A percentile compares a stretch with the other conserved stretches of the same genome.
These are phyloP conservation scores for Penicillium riverlandense DNA, from an alignment of 495 filamentous ascomycete genomes.

Conservation along the genomic window DNA sequence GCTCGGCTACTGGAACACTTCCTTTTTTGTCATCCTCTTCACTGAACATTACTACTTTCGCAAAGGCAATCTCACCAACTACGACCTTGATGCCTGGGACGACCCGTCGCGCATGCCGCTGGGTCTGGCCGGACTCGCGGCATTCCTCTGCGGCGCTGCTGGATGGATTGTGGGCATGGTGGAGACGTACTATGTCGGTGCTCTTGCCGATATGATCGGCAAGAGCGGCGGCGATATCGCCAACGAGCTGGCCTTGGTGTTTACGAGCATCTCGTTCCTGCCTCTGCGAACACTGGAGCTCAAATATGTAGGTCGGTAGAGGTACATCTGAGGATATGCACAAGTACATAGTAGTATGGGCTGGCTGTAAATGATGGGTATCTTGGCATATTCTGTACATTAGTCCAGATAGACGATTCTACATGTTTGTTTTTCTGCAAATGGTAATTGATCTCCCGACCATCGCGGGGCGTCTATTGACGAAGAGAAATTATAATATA, in stretches of 20 bases:
- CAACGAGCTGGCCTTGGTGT: constrained; percentile 20
- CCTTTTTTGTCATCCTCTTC: constrained; percentile 51
- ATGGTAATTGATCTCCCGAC: no score
- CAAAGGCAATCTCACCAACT: constrained; percentile 35
- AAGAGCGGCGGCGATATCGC: constrained; percentile 20
- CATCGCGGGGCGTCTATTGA: no score
- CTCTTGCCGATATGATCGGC: constrained; percentile 17
- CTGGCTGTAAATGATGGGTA: constrained; percentile 7
- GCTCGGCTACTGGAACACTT: constrained; percentile 54
- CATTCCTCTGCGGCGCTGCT: constrained; percentile 26
- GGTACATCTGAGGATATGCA: no score
- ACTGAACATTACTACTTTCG: constrained; percentile 56
- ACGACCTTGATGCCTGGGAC: constrained; percentile 32
- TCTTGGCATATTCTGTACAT: no score
- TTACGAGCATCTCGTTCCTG: constrained; percentile 14
- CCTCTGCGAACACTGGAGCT: constrained; percentile 18
- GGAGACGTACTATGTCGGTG: constrained; percentile 29
- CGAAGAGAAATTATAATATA: no score
- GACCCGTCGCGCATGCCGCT: constrained; percentile 22
- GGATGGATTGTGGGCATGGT: constrained; percentile 33
- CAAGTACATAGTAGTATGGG: no score
- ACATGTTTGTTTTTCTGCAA: no score
- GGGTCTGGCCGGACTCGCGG: constrained; percentile 18
- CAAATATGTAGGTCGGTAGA: constrained; percentile 14
- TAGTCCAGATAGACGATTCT: no score